Percentiles rank a stretch among this genome's conserved stretches.
Conservation (phyloP, 1,139 yeast genomes). For the Nadsonia starkeyi-henricii region DNA sequence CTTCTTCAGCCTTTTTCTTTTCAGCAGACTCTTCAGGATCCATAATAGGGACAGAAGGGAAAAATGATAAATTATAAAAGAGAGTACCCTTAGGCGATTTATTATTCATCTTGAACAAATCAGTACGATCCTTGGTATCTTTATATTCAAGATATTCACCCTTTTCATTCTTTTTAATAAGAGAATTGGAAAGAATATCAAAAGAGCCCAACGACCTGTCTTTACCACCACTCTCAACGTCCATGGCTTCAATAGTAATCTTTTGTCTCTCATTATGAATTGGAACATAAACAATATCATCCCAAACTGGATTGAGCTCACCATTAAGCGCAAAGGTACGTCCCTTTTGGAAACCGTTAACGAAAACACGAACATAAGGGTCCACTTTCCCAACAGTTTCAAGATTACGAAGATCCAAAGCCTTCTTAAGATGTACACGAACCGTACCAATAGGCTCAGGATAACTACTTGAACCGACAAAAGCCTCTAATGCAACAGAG, state of each 20-base stretch:
- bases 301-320: conserved; percentile 71
- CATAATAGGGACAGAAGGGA: conserved; percentile 66
- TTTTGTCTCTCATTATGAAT: conserved; percentile 71
- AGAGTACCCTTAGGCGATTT: conserved; percentile 75
- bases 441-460: conserved; percentile 88
- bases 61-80: conserved; percentile 62
- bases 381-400: conserved; percentile 85
- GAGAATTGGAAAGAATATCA: conserved; percentile 50
- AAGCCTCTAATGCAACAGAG: conserved; percentile 56
- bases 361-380: conserved; percentile 72
- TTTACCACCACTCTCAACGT: conserved; percentile 57
- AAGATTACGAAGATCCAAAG: conserved; percentile 63
- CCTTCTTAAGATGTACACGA: conserved; percentile 58
- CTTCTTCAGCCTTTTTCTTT: conserved; percentile 29
- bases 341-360: conserved; percentile 63
- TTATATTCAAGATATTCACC: conserved; percentile 51
- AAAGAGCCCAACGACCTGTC: conserved; percentile 83
- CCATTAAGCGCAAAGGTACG: conserved; percentile 63
- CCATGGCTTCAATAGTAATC: conserved; percentile 81
- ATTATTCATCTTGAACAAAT: conserved; percentile 46
- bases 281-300: conserved; percentile 69
- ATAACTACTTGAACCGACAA: conserved; percentile 60
- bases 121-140: conserved; percentile 42
- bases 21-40: conserved; percentile 59
- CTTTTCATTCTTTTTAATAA: conserved; percentile 53